Evolutionary conservation across 1,284 basidiomycete genomes (phyloP).

Genomic region (Stereum hirsutum): DNA sequence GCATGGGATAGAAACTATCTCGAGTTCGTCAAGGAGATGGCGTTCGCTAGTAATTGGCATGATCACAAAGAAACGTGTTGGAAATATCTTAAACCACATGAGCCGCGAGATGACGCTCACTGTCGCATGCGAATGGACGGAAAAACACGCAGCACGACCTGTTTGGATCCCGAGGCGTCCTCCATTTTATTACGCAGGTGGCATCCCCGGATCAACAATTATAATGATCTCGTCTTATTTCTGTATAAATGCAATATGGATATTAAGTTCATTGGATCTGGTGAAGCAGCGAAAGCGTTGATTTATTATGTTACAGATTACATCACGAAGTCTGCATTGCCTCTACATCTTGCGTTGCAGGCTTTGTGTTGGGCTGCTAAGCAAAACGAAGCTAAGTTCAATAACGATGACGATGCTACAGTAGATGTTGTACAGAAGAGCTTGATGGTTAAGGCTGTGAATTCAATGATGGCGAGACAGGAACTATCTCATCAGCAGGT

Average conservation of each 20-base stretch:
- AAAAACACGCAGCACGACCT: not conserved
- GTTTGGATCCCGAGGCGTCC: not conserved
- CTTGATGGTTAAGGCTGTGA: not conserved
- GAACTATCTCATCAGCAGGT: slow-evolving; percentile 1
- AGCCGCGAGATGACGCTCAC: slow-evolving; percentile 4
- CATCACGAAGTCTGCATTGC: not conserved
- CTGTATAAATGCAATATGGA: slow-evolving; percentile 1
- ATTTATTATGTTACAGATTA: slow-evolving; percentile 1
- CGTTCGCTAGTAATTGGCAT: slow-evolving; percentile 7
- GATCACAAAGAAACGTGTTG: slow-evolving; percentile 6
- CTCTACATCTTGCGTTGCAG: not conserved
- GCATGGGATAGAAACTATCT: no score
- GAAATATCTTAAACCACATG: slow-evolving; percentile 7
- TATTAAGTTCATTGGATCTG: slow-evolving; percentile 1
- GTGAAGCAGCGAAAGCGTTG: not conserved
- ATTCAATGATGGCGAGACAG: not conserved
- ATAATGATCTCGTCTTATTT: not conserved
- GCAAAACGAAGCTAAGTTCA: not conserved
- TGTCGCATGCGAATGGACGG: slow-evolving; percentile 6
- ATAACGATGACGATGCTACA: not conserved
- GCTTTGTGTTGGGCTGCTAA: not conserved
- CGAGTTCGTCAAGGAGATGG: slow-evolving; percentile 5
- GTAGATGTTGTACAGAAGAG: not conserved
- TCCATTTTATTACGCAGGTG: not conserved
- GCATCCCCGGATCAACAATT: slow-evolving; percentile 3